Evolutionary conservation across 768 basidiomycete species (phyloP), one percentile per base, ranked within the genome.

Genomic region (Russula dissimulans): DNA sequence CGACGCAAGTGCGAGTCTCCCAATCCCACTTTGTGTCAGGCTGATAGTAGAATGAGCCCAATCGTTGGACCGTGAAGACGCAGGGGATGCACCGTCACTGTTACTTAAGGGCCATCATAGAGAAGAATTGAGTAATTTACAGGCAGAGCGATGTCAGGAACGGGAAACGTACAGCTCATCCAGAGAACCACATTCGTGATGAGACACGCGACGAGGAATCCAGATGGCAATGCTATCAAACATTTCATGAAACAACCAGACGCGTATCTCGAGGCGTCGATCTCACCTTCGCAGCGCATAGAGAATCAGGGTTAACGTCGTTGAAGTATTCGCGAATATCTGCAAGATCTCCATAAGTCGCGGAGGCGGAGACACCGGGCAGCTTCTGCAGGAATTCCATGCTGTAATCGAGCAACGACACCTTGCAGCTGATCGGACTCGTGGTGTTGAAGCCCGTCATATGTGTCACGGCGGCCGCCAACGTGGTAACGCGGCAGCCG

Each of bases 271-370:
- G 26, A 1, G 7, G 10, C 12, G 32, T 29, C 14, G 11, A 5
- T 31, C 62, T 41, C 39, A 60, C 62, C 57, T 55, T 17, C 54
- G 61, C 5, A 63, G 52, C 7, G 38, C 51, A 4, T 63, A 63
- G 38, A 63, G 62, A 39, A 38, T 34, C 34, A 63, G 39, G 17
- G 57, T 57, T 8, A 63, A n/a, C 34, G 57, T 54, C 7, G 58
- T 54, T 4, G 62, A 54, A 6, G 41, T 50, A 26, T 56, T 54
- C 18, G 57, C 52, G n/a, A 59, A 55, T 54, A 54, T 44, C 61
- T 62, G 44, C 5, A 4, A 14, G 18, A 34, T 14, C 15, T 53
- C 15, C 26, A 15, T 26, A 7, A 45, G 41, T 10, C n/a, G n/a
- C n/a, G n/a, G n/a, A n/a, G 6, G 15, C 11, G 36, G n/a, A 10